A percentile compares a stretch with the other conserved stretches of the same genome.
Conservation (phyloP, 345 rosid genomes). For the Eucalyptus pauciflora region DNA sequence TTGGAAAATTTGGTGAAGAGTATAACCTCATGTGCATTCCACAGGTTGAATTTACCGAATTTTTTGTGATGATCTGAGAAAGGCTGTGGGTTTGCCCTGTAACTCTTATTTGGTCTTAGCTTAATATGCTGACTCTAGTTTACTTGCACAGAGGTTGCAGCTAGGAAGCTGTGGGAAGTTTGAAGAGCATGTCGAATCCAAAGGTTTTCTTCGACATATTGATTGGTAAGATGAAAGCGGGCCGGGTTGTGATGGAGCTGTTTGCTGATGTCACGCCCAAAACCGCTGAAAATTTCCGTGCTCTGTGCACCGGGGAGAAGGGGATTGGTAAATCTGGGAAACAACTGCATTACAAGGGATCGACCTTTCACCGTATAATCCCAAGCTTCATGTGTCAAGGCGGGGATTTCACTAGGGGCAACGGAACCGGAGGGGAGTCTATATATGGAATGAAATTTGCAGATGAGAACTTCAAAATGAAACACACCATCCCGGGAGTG, state of each 20-base stretch:
- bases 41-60: neutral
- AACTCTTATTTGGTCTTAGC: neutral
- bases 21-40: neutral
- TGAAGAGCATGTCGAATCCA: constrained; percentile 38
- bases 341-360: constrained; percentile 71
- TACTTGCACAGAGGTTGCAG: neutral
- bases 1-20: neutral
- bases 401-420: constrained; percentile 79
- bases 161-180: neutral
- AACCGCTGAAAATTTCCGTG: constrained; percentile 76
- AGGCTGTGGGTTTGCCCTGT: neutral
- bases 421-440: constrained; percentile 91
- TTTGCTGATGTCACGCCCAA: constrained; percentile 63
- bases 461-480: constrained; percentile 76
- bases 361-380: constrained; percentile 70
- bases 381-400: constrained; percentile 92
- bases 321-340: constrained; percentile 58
- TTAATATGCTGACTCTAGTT: neutral
- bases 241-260: constrained; percentile 71
- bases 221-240: constrained; percentile 56
- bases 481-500: constrained; percentile 62
- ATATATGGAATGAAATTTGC: constrained; percentile 62
- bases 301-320: constrained; percentile 77
- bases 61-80: neutral
- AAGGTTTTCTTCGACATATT: constrained; percentile 68